Percentiles rank a stretch among this genome's conserved stretches.
Evolutionary conservation across 2,329 filamentous ascomycete species (phyloP).

Genomic region (Cladosporium cucumerinum): DNA sequence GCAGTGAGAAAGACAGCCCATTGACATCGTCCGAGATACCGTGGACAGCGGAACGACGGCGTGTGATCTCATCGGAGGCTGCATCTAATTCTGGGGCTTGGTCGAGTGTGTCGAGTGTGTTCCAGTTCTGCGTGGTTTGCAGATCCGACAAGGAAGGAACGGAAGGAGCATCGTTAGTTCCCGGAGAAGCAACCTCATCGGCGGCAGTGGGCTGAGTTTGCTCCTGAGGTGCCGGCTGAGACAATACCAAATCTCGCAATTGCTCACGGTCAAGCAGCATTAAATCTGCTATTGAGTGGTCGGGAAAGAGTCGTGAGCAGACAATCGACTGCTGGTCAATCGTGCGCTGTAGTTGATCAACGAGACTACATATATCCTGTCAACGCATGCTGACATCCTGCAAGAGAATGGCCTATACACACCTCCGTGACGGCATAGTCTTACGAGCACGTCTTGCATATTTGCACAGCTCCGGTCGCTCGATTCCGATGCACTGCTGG

Average conservation of each 20-base stretch:
- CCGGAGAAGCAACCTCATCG: not conserved
- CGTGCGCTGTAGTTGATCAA: constrained; percentile 49
- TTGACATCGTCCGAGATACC: constrained; percentile 30
- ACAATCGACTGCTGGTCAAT: constrained; percentile 42
- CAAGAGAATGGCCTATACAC: constrained; percentile 33
- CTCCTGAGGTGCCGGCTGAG: not conserved
- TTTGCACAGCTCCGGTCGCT: constrained; percentile 71
- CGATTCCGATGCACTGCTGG: constrained; percentile 74
- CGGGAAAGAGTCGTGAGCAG: constrained; percentile 39
- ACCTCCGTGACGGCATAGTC: constrained; percentile 73
- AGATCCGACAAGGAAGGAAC: not conserved
- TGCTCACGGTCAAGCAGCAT: constrained; percentile 39
- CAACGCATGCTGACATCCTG: not conserved
- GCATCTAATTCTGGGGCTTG: constrained; percentile 54
- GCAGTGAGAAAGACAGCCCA: constrained; percentile 20
- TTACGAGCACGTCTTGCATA: constrained; percentile 75
- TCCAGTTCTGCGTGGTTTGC: constrained; percentile 23
- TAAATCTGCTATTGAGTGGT: constrained; percentile 37
- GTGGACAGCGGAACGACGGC: constrained; percentile 39
- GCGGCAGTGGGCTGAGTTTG: not conserved
- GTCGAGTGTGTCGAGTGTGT: constrained; percentile 60
- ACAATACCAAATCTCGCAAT: constrained; percentile 37
- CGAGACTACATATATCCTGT: constrained; percentile 42
- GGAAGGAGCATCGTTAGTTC: not conserved
- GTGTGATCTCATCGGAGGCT: constrained; percentile 50